Evolutionary conservation across 2,329 filamentous ascomycete species (phyloP), one percentile per base, ranked within the genome.

Genomic region (Neonectria ditissima): DNA sequence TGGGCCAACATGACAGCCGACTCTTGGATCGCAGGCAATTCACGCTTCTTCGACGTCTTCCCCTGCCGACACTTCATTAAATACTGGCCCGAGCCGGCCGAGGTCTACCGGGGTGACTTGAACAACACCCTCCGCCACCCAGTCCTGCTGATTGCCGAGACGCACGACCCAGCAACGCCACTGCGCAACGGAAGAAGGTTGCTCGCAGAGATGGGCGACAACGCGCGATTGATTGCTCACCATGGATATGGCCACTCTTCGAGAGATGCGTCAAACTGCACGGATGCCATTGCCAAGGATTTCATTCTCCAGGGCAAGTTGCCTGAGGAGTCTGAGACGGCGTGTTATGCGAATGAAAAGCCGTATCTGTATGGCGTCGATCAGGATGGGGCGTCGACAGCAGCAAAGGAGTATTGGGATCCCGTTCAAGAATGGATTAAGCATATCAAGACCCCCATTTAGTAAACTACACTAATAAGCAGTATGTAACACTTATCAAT

Each of bases 241-340:
- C 83, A 85, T 59, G 83, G 83, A 5, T 85, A 84, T 52, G 83
- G 83, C 0, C 83, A 85, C 62, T 78, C 80, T 13, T 82, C 81
- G 4, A 72, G 76, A n/a, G 82, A 85, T 55, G 73, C 66, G 37
- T 84, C 83, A 1, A 72, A 72, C 13, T 85, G 83, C 70, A 85
- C 83, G 1, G 80, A 84, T 44, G 62, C 65, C 0, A 75, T 83
- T 26, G 79, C 76, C 10, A 80, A 71, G 63, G 69, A 70, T 3
- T 84, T 76, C 20, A 81, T 85, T 14, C 57, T 83, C 4, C 58
- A 80, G 3, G 82, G 82, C 0, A 71, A 68, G 3, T 30, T 85
- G 13, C 83, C 83, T 0, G 68, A 76, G 0, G 76, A 79, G 11
- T 69, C 73, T 1, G 82, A 84, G 72, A 84, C 80, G 18, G 73